A percentile compares a stretch with the other conserved stretches of the same genome.
Conservation (phyloP, 2,329 filamentous ascomycete genomes). For the Chalara sp. region DNA sequence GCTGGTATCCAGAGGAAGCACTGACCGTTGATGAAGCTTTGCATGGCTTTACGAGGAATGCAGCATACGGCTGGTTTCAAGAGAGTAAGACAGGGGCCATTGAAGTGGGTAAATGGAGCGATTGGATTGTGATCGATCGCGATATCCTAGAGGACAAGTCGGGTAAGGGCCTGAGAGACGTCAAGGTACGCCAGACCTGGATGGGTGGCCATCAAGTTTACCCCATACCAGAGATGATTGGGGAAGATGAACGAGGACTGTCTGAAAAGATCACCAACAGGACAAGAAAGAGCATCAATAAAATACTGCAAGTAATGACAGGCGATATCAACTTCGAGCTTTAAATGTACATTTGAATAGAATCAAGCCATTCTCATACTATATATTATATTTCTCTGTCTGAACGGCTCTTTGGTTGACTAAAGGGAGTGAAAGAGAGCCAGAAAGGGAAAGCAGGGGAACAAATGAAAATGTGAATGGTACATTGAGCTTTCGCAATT, state of each 20-base stretch:
- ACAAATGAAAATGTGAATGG: too few relatives aligned
- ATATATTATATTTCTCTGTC: too few relatives aligned
- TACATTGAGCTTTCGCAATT: too few relatives aligned
- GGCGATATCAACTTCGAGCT: background rate
- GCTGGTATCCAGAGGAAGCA: constrained; percentile 55
- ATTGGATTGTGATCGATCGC: constrained; percentile 63
- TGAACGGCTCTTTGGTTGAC: too few relatives aligned
- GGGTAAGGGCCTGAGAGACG: constrained; percentile 43
- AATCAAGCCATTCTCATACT: background rate
- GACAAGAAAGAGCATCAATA: too few relatives aligned
- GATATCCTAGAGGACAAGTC: constrained; percentile 41
- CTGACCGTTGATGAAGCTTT: constrained; percentile 53
- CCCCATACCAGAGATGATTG: background rate
- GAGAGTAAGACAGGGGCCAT: constrained; percentile 55
- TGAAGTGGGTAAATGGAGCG: constrained; percentile 52
- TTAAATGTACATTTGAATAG: background rate
- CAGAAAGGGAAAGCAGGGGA: too few relatives aligned
- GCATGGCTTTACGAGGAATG: constrained; percentile 52
- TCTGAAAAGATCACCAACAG: too few relatives aligned
- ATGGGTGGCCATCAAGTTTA: constrained; percentile 43
- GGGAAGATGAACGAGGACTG: too few relatives aligned
- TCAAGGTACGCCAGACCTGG: constrained; percentile 62
- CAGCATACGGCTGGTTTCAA: constrained; percentile 52
- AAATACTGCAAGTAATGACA: too few relatives aligned
- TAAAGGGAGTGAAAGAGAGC: too few relatives aligned